Conservation (phyloP, 805 yeast species). For the Saturnispora serradocipensis region DNA sequence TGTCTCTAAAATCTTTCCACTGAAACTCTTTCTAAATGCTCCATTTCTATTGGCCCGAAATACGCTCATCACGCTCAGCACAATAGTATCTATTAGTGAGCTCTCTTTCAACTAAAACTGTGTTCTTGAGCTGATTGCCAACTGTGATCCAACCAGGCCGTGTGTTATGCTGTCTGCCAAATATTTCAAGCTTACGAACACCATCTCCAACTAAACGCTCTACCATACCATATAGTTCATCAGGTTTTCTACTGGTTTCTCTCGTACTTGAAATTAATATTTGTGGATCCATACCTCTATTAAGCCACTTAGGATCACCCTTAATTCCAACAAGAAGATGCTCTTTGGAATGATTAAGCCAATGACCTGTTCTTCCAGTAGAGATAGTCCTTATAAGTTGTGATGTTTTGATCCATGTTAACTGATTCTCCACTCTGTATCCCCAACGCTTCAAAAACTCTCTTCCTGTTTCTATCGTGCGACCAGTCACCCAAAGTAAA, state of each 20-base stretch:
- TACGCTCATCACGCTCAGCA: slow-evolving; percentile 2
- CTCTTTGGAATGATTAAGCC: slow-evolving; percentile 93
- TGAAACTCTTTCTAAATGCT: background rate
- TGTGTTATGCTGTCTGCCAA: slow-evolving; percentile 79
- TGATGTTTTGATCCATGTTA: slow-evolving; percentile 86
- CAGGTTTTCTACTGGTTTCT: slow-evolving; percentile 88
- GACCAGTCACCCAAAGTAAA: slow-evolving; percentile 89
- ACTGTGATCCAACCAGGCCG: slow-evolving; percentile 87
- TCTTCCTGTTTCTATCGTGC: slow-evolving; percentile 84
- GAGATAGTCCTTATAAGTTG: slow-evolving; percentile 83
- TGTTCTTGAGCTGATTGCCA: slow-evolving; percentile 68
- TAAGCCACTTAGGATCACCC: slow-evolving; percentile 70
- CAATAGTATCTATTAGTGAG: slow-evolving; percentile 25
- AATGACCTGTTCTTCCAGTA: slow-evolving; percentile 94
- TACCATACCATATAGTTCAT: slow-evolving; percentile 76
- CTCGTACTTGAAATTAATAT: slow-evolving; percentile 73
- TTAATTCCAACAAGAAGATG: slow-evolving; percentile 80
- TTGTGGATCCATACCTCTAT: slow-evolving; percentile 59
- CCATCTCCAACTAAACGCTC: slow-evolving; percentile 76
- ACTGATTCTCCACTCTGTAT: slow-evolving; percentile 63
- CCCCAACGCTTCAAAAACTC: slow-evolving; percentile 77
- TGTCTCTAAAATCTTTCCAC: background rate
- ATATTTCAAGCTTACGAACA: slow-evolving; percentile 75
- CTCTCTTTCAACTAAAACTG: slow-evolving; percentile 49
- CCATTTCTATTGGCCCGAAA: slow-evolving; percentile 2